Base-by-base conservation (phyloP, 768 basidiomycete genomes). In the Tulasnella sp. region DNA sequence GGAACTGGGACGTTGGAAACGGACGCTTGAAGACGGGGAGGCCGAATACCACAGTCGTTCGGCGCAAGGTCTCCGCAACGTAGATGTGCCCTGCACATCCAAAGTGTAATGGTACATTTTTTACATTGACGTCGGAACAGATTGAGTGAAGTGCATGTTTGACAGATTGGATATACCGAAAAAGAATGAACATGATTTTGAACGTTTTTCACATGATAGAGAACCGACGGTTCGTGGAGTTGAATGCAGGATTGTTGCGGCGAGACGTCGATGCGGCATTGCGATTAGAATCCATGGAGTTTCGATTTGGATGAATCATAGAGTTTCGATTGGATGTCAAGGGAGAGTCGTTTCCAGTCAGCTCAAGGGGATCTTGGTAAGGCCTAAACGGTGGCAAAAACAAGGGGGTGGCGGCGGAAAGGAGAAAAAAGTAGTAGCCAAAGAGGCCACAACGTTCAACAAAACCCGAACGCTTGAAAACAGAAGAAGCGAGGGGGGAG, bases 31-130 rank as follows among this genome's bases (percentile, higher is more conserved):
- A 38, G 42, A 27, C 79, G 75, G 14, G 77, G 71, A 27, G 80
- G 76, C 12, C 82, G 90, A n/a, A 90, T 78, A 27, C 92, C 94
- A 82, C 94, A 95, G 84, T 95, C 92, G 76, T 88, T 87, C 14
- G 94, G 94, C 18, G 94, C 94, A 71, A 89, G 83, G 83, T 96
- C 94, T 24, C 94, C 94, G 82, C 95, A 96, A 84, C 94, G 95
- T 81, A 94, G 88, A 83, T 96, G 94, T n/a, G 93, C 89, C 82
- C 94, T 94, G 82, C 8, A 58, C 58, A 82, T 76, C 52, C 76
- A 31, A 19, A 62, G n/a, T 40, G 31, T 42, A 62, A 42, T 74
- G 21, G 72, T 44, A 71, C 62, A 79, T 71, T 76, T 39, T 48
- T 56, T 39, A 52, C 42, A 75, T 75, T 52, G 74, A 75, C 10